phyloP scores from a whole-genome alignment of 1,139 yeast genomes.

The Saccharomyces hybrid region DNA sequence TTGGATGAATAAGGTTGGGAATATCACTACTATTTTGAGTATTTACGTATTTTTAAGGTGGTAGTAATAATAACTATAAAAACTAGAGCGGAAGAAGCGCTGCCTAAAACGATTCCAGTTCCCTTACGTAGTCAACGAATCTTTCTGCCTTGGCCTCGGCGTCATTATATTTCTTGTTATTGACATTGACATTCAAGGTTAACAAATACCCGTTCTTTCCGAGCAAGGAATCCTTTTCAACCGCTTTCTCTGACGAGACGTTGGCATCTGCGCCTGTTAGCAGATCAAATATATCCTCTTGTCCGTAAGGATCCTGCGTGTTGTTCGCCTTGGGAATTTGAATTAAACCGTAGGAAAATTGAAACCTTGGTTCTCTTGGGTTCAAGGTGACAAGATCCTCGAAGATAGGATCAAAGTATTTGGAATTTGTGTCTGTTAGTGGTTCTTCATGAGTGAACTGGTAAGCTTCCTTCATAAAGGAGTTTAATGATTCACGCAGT shows the following conservation, averaged over 20 bases:
- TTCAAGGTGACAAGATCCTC: conserved; percentile 58
- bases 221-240: neutral
- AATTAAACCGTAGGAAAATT: conserved; percentile 32
- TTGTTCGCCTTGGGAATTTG: conserved; percentile 14
- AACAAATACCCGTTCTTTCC: conserved; percentile 14
- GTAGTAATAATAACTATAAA: neutral
- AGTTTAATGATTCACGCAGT: conserved; percentile 14
- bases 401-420: conserved; percentile 51
- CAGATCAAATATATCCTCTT: neutral
- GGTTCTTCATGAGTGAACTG: conserved; percentile 20
- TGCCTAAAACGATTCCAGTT: conserved; percentile 10
- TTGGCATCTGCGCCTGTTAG: neutral
- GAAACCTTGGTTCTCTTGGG: conserved; percentile 51
- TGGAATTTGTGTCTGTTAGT: conserved; percentile 33
- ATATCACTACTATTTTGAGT: neutral
- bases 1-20: neutral
- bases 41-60: neutral
- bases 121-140: conserved; percentile 23
- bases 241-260: neutral
- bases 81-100: neutral
- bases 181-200: conserved; percentile 35
- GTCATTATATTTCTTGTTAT: conserved; percentile 24
- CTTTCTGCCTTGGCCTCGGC: conserved; percentile 22
- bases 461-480: conserved; percentile 21
- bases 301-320: neutral